A percentile compares a stretch with the other conserved stretches of the same genome.
phyloP scores from a whole-genome alignment of 805 yeast species.

The Barnettozyma pratensis region DNA sequence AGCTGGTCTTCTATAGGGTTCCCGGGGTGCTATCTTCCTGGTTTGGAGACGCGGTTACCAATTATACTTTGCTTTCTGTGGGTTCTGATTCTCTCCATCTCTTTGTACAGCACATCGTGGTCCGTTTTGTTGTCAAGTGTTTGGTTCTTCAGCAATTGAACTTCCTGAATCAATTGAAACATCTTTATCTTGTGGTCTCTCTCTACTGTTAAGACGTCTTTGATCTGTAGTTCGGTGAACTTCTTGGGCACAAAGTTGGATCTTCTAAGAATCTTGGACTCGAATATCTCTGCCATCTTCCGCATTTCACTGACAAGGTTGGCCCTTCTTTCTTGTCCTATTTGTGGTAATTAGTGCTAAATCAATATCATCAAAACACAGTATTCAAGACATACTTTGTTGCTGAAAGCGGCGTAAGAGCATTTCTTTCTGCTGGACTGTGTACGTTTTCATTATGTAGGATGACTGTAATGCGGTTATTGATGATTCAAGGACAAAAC shows the following conservation, averaged over 20 bases:
- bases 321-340: constrained; percentile 18
- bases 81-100: constrained; percentile 6
- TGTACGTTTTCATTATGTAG: constrained; percentile 6
- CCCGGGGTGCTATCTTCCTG: neutral
- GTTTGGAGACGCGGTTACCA: neutral
- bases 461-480: too few relatives aligned
- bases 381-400: constrained; percentile 18
- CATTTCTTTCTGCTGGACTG: constrained; percentile 10
- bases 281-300: constrained; percentile 15
- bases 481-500: neutral
- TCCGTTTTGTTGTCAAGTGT: constrained; percentile 7
- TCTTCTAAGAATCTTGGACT: constrained; percentile 19
- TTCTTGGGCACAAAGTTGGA: constrained; percentile 22
- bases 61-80: constrained; percentile 6
- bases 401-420: constrained; percentile 19
- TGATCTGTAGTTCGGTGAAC: constrained; percentile 17
- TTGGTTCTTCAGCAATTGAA: constrained; percentile 7
- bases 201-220: constrained; percentile 22
- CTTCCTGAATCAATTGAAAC: constrained; percentile 20
- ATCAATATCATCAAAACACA: neutral
- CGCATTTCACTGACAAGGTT: constrained; percentile 12
- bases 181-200: constrained; percentile 25
- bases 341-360: constrained; percentile 1
- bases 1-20: too few relatives aligned
- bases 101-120: neutral